Evolutionary conservation across 352 stramenopile genomes (phyloP), one percentile per base, ranked within the genome.

Genomic region (Peronospora belbahrii): DNA sequence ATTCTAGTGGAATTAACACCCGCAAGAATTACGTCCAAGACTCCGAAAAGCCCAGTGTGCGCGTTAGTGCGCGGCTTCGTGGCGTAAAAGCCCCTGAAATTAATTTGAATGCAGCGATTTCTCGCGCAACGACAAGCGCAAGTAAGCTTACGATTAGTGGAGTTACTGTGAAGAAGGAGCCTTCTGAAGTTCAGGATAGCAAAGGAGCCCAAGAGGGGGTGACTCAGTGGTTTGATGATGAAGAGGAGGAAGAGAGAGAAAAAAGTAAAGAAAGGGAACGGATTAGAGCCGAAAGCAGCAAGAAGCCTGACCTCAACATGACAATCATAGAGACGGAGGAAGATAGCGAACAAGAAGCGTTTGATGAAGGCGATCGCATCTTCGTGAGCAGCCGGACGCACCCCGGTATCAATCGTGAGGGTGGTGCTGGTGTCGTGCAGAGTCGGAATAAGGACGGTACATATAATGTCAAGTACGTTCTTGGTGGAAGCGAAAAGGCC

Each of bases 381-480:
- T 91, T 94, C 55, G 82, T 94, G 23, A 57, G 58, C 23, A 69
- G 72, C 46, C 75, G 80, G 10, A 89, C 79, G 36, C 65, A 70
- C 24, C 82, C 79, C 23, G 82, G 82, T 9, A 79, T 94, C 34
- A 94, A 94, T 66, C 83, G 83, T 32, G 54, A 72, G 22, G 82
- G 82, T 23, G 82, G 82, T 17, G 75, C 74, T 9, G 82, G 51
- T 2, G 64, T 70, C 22, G 57, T 94, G 10, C 40, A 59, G 30
- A 42, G 59, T 6, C 51, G 55, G 22, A 84, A 88, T 44, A 70
- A 74, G 6, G 79, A 90, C 33, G 72, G 66, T 36, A 75, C 74
- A 11, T 90, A 89, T 60, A 68, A 83, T 42, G 65, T 94, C 47
- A 94, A 94, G 63, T 94, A 90, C 52, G 50, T 94, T 32, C 61